Evolutionary conservation across 345 rosid species (phyloP).

Genomic region (Abelmoschus esculentus): DNA sequence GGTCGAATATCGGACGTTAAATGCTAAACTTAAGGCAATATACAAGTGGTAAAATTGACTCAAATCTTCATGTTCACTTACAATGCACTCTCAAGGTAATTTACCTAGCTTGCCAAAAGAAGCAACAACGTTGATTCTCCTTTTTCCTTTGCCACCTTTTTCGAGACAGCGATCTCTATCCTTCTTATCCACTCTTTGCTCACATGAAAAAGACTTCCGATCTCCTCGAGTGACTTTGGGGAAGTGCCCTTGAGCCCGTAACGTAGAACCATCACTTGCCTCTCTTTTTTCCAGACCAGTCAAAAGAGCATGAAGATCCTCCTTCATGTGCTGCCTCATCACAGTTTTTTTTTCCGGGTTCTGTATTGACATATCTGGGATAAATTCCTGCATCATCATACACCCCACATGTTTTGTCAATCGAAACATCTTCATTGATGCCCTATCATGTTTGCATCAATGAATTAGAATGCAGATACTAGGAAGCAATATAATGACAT

Average conservation of each 20-base stretch:
- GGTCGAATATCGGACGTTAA: too few species aligned
- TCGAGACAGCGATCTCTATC: slow-evolving; percentile 29
- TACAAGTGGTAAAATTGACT: not conserved
- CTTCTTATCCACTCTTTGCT: slow-evolving; percentile 86
- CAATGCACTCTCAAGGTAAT: not conserved
- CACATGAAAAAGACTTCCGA: slow-evolving; percentile 49
- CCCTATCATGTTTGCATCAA: not conserved
- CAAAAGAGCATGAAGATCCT: slow-evolving; percentile 41
- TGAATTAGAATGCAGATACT: not conserved
- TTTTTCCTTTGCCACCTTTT: not conserved
- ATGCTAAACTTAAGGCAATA: not conserved
- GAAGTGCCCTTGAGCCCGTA: slow-evolving; percentile 46
- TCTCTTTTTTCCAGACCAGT: slow-evolving; percentile 53
- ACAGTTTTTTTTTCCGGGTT: slow-evolving; percentile 46
- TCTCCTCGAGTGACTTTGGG: slow-evolving; percentile 68
- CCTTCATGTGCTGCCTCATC: slow-evolving; percentile 47
- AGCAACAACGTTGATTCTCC: not conserved
- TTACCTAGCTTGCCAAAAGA: not conserved
- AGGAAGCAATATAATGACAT: slow-evolving; percentile 7
- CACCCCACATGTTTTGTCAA: not conserved
- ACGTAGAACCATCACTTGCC: slow-evolving; percentile 53
- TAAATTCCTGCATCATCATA: slow-evolving; percentile 43
- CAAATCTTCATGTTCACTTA: not conserved
- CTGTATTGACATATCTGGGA: slow-evolving; percentile 38
- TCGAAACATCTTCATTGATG: not conserved